These are phyloP conservation scores for Tetrahymena borealis DNA, from an alignment of 73 alveolate species.

Conservation along the genomic window DNA sequence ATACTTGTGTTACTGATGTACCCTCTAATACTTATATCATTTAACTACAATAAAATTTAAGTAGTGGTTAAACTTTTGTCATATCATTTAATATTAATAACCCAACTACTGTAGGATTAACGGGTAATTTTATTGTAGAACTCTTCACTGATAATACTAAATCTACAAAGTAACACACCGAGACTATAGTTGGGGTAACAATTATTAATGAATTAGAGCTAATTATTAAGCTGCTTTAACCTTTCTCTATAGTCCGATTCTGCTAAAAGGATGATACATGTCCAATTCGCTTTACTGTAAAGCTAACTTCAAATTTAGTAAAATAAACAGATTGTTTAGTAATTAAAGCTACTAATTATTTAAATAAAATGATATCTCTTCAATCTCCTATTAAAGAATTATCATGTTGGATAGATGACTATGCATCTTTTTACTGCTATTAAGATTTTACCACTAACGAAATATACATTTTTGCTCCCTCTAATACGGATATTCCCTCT, in stretches of 20 bases:
- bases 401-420: background rate
- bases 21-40: background rate
- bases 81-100: background rate
- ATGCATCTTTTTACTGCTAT: background rate
- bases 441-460: background rate
- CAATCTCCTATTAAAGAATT: background rate
- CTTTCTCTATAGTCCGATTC: background rate
- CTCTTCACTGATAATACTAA: background rate
- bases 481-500: background rate
- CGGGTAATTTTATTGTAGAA: background rate
- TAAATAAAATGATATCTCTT: background rate
- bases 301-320: background rate
- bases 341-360: background rate
- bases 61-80: background rate
- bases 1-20: background rate
- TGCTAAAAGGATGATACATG: background rate
- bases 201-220: background rate
- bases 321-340: background rate
- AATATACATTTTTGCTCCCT: background rate
- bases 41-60: background rate
- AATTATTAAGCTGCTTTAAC: background rate
- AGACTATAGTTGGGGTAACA: background rate
- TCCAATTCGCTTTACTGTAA: background rate
- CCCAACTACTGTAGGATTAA: background rate
- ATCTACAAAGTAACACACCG: background rate